Percentiles rank a stretch among this genome's conserved stretches.
These are phyloP conservation scores for Rhizophagus sp. DNA, from an alignment of 192 early-diverging fungal genomes.

Conservation along the genomic window DNA sequence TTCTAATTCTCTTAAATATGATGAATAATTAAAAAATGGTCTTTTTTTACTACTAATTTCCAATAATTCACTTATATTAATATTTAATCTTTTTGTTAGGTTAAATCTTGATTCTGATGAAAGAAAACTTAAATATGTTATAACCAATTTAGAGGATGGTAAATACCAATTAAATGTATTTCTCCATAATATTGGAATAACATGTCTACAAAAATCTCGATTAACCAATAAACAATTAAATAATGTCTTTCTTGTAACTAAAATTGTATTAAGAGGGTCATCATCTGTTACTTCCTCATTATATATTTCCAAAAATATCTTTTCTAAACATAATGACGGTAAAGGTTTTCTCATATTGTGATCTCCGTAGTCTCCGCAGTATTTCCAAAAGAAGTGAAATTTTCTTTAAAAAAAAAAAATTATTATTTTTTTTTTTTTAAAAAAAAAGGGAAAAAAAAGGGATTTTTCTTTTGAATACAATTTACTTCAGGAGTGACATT, in stretches of 20 bases:
- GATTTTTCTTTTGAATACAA: no score
- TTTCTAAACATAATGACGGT: neutral
- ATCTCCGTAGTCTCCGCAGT: no score
- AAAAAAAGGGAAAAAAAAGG: no score
- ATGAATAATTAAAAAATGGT: neutral
- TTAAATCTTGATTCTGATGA: neutral
- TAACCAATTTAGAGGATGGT: neutral
- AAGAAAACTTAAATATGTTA: neutral
- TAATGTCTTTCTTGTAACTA: neutral
- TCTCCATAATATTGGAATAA: neutral
- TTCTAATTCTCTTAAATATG: neutral
- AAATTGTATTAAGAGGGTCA: neutral
- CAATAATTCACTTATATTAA: neutral
- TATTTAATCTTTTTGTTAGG: neutral
- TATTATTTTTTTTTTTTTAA: no score
- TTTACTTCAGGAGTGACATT: no score
- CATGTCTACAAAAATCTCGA: neutral
- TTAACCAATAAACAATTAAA: neutral
- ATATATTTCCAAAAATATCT: neutral
- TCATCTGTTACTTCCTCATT: neutral
- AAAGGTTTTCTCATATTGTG: neutral
- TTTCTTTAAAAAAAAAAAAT: no score
- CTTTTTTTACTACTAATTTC: neutral
- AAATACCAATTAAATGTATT: neutral
- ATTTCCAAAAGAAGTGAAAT: no score